Conservation (phyloP, 495 filamentous ascomycete genomes). For the Filosporella fistucella region DNA sequence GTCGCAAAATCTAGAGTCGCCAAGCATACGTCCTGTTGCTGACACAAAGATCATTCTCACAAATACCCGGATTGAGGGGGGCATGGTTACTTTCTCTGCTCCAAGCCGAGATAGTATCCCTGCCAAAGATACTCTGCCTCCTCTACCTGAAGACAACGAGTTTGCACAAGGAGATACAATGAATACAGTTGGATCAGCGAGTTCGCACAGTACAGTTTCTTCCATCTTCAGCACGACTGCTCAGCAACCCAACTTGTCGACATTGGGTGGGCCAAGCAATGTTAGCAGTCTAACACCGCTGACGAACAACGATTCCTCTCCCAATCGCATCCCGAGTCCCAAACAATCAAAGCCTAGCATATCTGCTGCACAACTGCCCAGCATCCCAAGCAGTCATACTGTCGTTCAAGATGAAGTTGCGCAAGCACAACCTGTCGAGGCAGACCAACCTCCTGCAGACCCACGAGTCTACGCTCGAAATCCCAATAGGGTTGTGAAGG, state of each 20-base stretch:
- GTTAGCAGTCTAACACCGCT: conserved; percentile 65
- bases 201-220: conserved; percentile 61
- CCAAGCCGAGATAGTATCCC: conserved; percentile 25
- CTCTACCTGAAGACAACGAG: conserved; percentile 51
- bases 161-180: conserved; percentile 55
- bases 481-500: conserved; percentile 56
- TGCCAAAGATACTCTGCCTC: conserved; percentile 30
- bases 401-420: conserved; percentile 11
- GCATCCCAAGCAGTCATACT: conserved; percentile 1
- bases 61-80: conserved; percentile 17
- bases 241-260: conserved; percentile 42
- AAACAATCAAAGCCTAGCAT: conserved; percentile 30
- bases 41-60: conserved; percentile 20
- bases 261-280: conserved; percentile 31
- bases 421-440: conserved; percentile 40
- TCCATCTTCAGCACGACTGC: conserved; percentile 57
- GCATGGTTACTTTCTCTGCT: no score
- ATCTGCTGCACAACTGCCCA: neutral
- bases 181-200: conserved; percentile 61
- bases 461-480: conserved; percentile 57
- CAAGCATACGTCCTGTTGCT: conserved; percentile 25
- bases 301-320: conserved; percentile 73
- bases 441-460: conserved; percentile 39
- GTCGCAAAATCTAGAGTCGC: conserved; percentile 29
- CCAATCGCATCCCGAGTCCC: conserved; percentile 51